phyloP scores from a whole-genome alignment of 106 monocot species.

The Allium fistulosum region DNA sequence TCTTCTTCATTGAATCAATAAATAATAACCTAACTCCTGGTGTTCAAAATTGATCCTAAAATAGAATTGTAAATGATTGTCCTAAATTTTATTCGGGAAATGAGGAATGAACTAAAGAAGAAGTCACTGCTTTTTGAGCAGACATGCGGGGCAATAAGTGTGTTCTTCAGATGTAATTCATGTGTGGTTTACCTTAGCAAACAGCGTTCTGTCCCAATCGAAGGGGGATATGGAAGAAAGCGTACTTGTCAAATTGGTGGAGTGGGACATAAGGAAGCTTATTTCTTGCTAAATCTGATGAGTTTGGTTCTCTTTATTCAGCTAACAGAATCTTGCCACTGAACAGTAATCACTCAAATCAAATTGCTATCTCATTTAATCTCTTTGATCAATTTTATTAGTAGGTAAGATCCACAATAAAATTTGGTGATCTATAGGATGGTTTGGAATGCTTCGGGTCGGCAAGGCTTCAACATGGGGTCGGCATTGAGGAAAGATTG shows the following conservation, averaged over 20 bases:
- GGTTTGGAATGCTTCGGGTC: too few relatives aligned
- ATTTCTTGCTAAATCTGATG: background rate
- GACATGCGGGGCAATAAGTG: background rate
- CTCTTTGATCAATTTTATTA: too few relatives aligned
- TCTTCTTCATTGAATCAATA: slow-evolving; percentile 34
- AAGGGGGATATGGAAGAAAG: background rate
- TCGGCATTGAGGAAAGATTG: too few relatives aligned
- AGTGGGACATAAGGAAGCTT: background rate
- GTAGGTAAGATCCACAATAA: too few relatives aligned
- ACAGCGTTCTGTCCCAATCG: background rate
- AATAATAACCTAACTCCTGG: background rate
- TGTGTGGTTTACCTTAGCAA: background rate
- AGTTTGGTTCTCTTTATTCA: background rate
- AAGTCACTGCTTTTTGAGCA: background rate
- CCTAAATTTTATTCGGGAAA: background rate
- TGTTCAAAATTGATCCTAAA: background rate
- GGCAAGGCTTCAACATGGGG: too few relatives aligned
- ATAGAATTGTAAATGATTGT: background rate
- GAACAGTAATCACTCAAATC: too few relatives aligned
- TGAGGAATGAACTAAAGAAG: background rate
- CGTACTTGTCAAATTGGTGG: background rate
- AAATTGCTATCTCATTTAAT: too few relatives aligned
- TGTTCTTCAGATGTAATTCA: background rate
- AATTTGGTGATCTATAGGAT: too few relatives aligned
- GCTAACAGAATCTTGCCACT: too few relatives aligned